A percentile compares a stretch with the other conserved stretches of the same genome.
These are phyloP conservation scores for Piromyces sp. DNA, from an alignment of 192 early-diverging fungal genomes.

Conservation along the genomic window DNA sequence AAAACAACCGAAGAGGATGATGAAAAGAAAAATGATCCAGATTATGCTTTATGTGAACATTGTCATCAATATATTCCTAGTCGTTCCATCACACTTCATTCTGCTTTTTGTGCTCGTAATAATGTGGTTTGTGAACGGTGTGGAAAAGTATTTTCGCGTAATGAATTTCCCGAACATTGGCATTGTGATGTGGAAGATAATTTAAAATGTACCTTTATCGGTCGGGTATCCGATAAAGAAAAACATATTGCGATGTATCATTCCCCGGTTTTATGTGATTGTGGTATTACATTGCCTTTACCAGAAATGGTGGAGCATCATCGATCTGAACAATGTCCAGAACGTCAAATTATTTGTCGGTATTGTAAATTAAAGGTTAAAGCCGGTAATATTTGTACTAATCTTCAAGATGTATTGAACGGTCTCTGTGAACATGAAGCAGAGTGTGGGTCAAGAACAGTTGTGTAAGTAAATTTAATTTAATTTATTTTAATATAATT, in stretches of 20 bases:
- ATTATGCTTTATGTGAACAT: slow-evolving; percentile 35
- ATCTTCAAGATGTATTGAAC: slow-evolving; percentile 41
- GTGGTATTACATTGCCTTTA: slow-evolving; percentile 18
- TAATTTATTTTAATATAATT: too few species aligned
- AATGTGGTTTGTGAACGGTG: slow-evolving; percentile 52
- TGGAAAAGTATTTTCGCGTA: slow-evolving; percentile 44
- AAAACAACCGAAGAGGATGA: background rate
- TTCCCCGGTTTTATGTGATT: slow-evolving; percentile 36
- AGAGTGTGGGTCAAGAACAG: slow-evolving; percentile 69
- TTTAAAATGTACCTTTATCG: slow-evolving; percentile 13
- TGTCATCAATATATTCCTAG: slow-evolving; percentile 50
- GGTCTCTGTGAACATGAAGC: slow-evolving; percentile 54
- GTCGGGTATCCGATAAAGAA: slow-evolving; percentile 19
- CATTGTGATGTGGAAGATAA: slow-evolving; percentile 59
- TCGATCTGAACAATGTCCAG: slow-evolving; percentile 43
- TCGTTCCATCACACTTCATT: slow-evolving; percentile 45
- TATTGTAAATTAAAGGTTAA: slow-evolving; percentile 58
- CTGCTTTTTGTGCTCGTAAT: slow-evolving; percentile 62
- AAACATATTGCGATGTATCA: slow-evolving; percentile 58
- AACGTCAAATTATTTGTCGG: slow-evolving; percentile 59
- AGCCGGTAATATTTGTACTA: slow-evolving; percentile 33
- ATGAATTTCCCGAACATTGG: slow-evolving; percentile 45
- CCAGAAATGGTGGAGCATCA: slow-evolving; percentile 39
- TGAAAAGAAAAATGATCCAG: background rate
- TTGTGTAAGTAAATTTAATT: slow-evolving; percentile 60